Evolutionary conservation across 179 eudicot genomes (phyloP), one percentile per base, ranked within the genome.

Genomic region (Vitellaria paradoxa): DNA sequence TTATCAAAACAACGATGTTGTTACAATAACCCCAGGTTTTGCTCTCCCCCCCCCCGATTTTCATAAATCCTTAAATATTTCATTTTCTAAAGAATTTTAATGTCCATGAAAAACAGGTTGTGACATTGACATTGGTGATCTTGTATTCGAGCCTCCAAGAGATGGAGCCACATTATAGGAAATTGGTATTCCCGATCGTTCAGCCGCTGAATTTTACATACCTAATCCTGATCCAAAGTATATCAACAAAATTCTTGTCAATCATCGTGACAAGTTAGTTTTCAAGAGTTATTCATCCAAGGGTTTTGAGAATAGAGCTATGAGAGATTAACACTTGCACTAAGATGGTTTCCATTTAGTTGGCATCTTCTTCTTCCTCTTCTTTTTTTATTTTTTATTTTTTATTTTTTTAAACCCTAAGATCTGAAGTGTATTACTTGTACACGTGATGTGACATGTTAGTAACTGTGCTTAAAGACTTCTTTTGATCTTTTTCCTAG

Each of bases 81-180:
- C 57, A 52, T 20, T 52, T 70, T 70, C 26, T 4, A 13, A 13
- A 53, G 49, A 37, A 30, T 17, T 72, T 37, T 61, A 21, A 71
- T 6, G 52, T 52, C 72, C 71, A 40, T 60, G 67, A 47, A 46
- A 20, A 71, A 40, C 84, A 96, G 98, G 96, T 23, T 61, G 73
- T 75, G 75, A 71, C 53, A 74, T 86, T 60, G 86, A 92, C 75
- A 2, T 93, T 82, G 98, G 96, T 73, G 89, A 89, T 68, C 85
- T 96, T 77, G 90, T 91, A 2, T 91, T 85, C 67, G 90, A 89
- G 80, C 94, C 96, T 78, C 98, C 96, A 52, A 89, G 97, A 87
- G 89, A 96, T 74, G 99, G 99, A 10, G 96, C 98, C n/a, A 96
- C 89, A 9, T 66, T 96, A 60, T 96, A 98, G 99, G 99, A 96